Evolutionary conservation across 495 filamentous ascomycete species (phyloP), one percentile per base, ranked within the genome.

Genomic region (Aspergillus egyptiacus): DNA sequence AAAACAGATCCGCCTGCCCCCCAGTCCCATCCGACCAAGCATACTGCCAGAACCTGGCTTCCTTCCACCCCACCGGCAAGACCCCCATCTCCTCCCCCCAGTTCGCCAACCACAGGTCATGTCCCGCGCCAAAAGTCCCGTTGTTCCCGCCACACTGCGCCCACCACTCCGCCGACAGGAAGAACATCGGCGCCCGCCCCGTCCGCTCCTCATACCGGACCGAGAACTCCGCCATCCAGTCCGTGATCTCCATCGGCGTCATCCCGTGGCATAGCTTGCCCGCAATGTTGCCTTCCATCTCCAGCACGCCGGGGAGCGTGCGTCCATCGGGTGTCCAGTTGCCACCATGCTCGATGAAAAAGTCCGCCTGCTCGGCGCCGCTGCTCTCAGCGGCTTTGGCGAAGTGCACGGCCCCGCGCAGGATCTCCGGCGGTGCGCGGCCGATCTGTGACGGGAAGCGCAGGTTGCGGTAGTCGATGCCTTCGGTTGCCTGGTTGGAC

Each of bases 301-400:
- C 82, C 11, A 85, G 68, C 80, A 84, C 84, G 2, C 82, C 82
- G 0, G 82, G 82, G 0, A 85, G 69, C 5, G 81, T 85, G 45
- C 72, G 74, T 25, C 80, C 79, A 53, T 85, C 82, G 18, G 48
- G 56, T 7, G 72, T 70, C 82, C 81, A 84, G 38, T 78, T 79
- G 15, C 82, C 82, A 24, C 82, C 82, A 55, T 84, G 65, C 0
- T 72, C 64, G 48, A 81, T 48, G 68, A 84, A 85, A 58, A 69
- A 82, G 11, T 72, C 63, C 5, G 81, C 81, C 56, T 84, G 81
- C 0, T 64, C 59, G 14, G 76, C 63, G 13, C 76, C 79, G 3
- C 70, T 68, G 50, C 68, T 72, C 18, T 55, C 48, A 41, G 62
- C 73, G 0, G 80, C 80, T 14, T 72, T 73, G 18, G 82, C 82